phyloP scores from a whole-genome alignment of 2,329 filamentous ascomycete species.

The Annulohypoxylon truncatum region DNA sequence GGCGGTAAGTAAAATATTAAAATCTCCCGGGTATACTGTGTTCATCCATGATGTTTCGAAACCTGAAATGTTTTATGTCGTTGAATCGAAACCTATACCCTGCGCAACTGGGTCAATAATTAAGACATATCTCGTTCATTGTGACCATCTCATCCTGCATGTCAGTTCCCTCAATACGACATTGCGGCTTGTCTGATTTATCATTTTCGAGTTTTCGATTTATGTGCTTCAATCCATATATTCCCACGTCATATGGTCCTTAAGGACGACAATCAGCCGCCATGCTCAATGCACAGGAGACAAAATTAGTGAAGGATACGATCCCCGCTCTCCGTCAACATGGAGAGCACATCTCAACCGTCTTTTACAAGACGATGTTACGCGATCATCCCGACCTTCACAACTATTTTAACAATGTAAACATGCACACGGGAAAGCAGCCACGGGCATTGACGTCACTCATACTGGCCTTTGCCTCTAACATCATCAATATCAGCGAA shows the following conservation, averaged over 20 bases:
- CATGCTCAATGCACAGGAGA: conserved; percentile 65
- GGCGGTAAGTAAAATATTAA: conserved; percentile 30
- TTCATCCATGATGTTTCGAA: conserved; percentile 19
- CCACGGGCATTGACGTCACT: conserved; percentile 70
- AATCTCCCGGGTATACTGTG: conserved; percentile 2
- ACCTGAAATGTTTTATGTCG: conserved; percentile 22
- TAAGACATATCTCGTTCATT: conserved; percentile 1
- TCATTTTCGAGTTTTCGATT: no score
- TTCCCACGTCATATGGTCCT: background rate
- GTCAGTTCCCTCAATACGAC: background rate
- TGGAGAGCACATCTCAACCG: conserved; percentile 74
- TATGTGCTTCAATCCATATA: background rate
- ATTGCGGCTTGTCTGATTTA: background rate
- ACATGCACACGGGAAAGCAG: conserved; percentile 72
- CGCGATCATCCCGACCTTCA: conserved; percentile 72
- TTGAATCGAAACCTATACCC: conserved; percentile 10
- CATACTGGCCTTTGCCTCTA: conserved; percentile 76
- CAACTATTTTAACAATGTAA: conserved; percentile 76
- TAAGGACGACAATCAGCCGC: conserved; percentile 4
- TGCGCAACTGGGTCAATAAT: conserved; percentile 5
- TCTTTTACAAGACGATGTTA: conserved; percentile 79
- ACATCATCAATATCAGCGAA: conserved; percentile 73
- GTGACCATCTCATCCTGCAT: background rate
- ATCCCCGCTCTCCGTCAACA: conserved; percentile 75
- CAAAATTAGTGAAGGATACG: conserved; percentile 74